Conservation (phyloP, 345 rosid species). For the Ceriops decandra region DNA sequence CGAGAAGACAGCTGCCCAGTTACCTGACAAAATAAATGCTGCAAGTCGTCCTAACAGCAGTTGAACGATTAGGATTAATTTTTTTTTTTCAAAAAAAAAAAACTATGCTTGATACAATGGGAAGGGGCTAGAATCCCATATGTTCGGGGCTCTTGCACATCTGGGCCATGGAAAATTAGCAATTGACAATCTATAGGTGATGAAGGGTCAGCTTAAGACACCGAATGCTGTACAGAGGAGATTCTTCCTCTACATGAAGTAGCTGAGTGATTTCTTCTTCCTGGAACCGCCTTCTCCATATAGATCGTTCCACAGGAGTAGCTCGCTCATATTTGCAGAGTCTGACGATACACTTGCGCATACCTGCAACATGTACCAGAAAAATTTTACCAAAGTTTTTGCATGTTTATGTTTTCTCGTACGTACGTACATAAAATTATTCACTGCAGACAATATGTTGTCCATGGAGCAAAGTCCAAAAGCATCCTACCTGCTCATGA, state of each 20-base stretch:
- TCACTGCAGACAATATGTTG: background rate
- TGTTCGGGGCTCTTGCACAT: constrained; percentile 17
- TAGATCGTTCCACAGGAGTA: constrained; percentile 90
- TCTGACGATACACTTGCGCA: constrained; percentile 96
- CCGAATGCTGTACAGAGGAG: constrained; percentile 15
- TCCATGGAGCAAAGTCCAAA: background rate
- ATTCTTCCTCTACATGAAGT: constrained; percentile 73
- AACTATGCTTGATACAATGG: constrained; percentile 38
- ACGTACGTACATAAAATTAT: background rate
- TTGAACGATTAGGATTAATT: background rate
- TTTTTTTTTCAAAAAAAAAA: background rate
- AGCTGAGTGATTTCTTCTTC: constrained; percentile 81
- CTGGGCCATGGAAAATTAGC: constrained; percentile 3
- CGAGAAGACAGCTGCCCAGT: background rate
- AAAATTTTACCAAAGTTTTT: background rate
- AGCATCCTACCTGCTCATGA: constrained; percentile 80
- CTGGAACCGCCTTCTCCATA: constrained; percentile 99
- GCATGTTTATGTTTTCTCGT: background rate
- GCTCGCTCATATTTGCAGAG: constrained; percentile 86
- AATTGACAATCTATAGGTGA: constrained; percentile 15
- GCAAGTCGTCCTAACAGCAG: background rate
- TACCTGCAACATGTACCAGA: constrained; percentile 43
- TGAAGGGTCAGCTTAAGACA: constrained; percentile 25
- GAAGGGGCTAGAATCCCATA: constrained; percentile 31
- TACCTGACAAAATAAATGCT: background rate